Evolutionary conservation across 148 eudicot species (phyloP).

Genomic region (Silene conica): DNA sequence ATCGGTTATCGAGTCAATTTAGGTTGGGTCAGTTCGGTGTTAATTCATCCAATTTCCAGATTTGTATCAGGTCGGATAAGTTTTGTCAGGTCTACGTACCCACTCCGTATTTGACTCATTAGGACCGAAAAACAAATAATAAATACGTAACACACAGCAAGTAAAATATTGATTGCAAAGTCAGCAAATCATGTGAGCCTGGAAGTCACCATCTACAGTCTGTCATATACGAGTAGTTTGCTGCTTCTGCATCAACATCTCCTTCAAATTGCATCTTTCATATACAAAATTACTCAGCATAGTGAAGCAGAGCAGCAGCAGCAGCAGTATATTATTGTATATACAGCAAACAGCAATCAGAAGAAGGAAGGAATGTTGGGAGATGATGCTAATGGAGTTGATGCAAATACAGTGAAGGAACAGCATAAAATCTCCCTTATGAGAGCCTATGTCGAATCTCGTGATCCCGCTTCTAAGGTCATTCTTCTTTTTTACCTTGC

Average conservation of each 20-base stretch:
- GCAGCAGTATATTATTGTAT: not conserved
- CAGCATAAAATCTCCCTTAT: slow-evolving; percentile 38
- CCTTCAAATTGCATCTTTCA: not conserved
- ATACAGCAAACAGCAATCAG: too few species aligned
- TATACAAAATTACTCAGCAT: not conserved
- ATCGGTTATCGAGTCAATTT: too few species aligned
- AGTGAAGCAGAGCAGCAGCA: not conserved
- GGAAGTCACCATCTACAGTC: not conserved
- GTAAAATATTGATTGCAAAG: not conserved
- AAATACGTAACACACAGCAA: not conserved
- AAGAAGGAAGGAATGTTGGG: not conserved
- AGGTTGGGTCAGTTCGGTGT: too few species aligned
- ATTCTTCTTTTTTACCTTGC: not conserved
- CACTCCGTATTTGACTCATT: too few species aligned
- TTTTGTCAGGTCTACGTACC: too few species aligned
- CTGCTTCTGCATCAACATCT: not conserved
- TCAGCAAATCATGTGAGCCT: not conserved
- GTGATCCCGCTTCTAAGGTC: slow-evolving; percentile 67
- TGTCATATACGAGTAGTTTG: not conserved
- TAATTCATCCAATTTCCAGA: too few species aligned
- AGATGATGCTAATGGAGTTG: not conserved
- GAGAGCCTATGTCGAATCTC: slow-evolving; percentile 48
- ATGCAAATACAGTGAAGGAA: slow-evolving; percentile 21
- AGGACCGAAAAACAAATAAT: too few species aligned
- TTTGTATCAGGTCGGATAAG: too few species aligned